These are phyloP conservation scores for Kluyveromyces dobzhanskii DNA, from an alignment of 805 yeast genomes.

Conservation along the genomic window DNA sequence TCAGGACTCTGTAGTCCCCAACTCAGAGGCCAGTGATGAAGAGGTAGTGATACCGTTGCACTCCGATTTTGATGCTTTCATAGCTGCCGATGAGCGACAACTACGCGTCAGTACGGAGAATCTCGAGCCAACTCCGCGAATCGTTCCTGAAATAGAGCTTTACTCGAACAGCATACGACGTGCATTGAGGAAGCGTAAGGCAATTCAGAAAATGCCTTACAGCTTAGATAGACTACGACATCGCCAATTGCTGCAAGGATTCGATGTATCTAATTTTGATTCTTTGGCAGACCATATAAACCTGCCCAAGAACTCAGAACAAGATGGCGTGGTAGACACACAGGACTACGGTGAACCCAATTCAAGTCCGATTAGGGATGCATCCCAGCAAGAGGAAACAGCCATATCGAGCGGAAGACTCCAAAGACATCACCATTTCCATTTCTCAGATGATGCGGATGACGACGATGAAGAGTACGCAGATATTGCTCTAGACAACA, in stretches of 20 bases:
- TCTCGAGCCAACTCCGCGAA: background rate
- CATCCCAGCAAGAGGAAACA: background rate
- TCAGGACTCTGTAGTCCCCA: slow-evolving; percentile 1
- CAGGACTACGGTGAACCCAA: background rate
- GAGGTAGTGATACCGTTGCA: background rate
- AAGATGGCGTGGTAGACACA: background rate
- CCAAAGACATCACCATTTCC: slow-evolving; percentile 3
- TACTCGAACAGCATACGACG: slow-evolving; percentile 8
- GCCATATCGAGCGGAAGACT: background rate
- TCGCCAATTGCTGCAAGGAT: slow-evolving; percentile 24
- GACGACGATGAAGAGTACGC: slow-evolving; percentile 1
- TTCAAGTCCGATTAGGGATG: background rate
- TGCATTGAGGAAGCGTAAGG: slow-evolving; percentile 24
- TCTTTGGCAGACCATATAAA: slow-evolving; percentile 13
- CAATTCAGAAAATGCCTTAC: slow-evolving; percentile 30
- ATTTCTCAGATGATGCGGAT: slow-evolving; percentile 2
- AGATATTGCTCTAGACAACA: background rate
- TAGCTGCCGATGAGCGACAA: background rate
- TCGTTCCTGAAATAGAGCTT: background rate
- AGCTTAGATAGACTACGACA: slow-evolving; percentile 28
- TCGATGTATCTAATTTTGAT: slow-evolving; percentile 21
- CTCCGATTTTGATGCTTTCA: background rate
- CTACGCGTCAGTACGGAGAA: background rate
- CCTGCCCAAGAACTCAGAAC: slow-evolving; percentile 9
- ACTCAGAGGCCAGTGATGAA: slow-evolving; percentile 4